Conservation (phyloP, 2,329 filamentous ascomycete species). For the Colletotrichum aenigma region DNA sequence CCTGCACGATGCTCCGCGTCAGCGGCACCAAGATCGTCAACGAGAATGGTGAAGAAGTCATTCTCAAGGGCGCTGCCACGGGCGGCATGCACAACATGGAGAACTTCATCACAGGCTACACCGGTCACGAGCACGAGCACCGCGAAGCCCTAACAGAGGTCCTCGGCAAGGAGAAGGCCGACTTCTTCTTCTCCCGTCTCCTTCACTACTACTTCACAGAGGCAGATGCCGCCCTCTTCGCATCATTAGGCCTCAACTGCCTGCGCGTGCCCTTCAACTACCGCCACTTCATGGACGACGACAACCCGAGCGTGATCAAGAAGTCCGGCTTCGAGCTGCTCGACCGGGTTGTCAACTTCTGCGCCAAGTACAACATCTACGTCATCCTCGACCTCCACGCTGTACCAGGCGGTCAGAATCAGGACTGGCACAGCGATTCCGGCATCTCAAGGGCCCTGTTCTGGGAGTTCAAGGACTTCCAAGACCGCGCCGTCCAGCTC, state of each 20-base stretch:
- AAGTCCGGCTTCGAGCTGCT: constrained; percentile 51
- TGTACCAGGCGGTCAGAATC: constrained; percentile 49
- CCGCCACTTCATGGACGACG: constrained; percentile 57
- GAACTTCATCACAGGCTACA: constrained; percentile 68
- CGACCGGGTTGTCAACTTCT: constrained; percentile 52
- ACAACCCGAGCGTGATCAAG: constrained; percentile 53
- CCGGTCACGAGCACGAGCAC: constrained; percentile 63
- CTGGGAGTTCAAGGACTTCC: constrained; percentile 51
- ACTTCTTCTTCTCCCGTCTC: constrained; percentile 64
- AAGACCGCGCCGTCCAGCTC: constrained; percentile 48
- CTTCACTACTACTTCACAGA: constrained; percentile 64
- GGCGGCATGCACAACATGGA: constrained; percentile 52
- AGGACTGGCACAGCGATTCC: constrained; percentile 50
- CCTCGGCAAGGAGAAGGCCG: constrained; percentile 59
- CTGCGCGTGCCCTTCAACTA: constrained; percentile 67
- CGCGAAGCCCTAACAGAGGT: constrained; percentile 56
- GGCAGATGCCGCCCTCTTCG: constrained; percentile 61
- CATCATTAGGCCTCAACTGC: constrained; percentile 60
- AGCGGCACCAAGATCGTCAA: constrained; percentile 45
- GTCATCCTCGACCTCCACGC: constrained; percentile 50
- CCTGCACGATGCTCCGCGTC: constrained; percentile 32
- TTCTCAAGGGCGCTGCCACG: constrained; percentile 42
- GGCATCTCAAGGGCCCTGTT: constrained; percentile 42
- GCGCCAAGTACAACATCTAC: constrained; percentile 45
- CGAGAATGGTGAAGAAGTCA: constrained; percentile 43